Evolutionary conservation across 768 basidiomycete genomes (phyloP).

Genomic region (Artomyces pyxidatus): DNA sequence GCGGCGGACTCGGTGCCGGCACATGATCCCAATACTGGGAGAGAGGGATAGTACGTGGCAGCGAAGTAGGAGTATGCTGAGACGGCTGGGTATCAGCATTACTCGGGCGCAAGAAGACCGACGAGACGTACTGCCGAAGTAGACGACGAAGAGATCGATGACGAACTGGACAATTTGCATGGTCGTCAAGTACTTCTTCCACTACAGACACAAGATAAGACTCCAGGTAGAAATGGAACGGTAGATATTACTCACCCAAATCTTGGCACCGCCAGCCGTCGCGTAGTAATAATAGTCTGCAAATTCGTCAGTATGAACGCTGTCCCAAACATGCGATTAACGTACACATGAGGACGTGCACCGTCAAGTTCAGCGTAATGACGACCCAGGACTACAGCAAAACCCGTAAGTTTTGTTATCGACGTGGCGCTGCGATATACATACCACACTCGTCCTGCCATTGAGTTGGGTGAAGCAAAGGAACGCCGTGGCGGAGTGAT

Average conservation of each 20-base stretch:
- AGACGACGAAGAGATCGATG: constrained; percentile 83
- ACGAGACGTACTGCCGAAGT: constrained; percentile 80
- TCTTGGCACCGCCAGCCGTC: constrained; percentile 91
- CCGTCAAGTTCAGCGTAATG: constrained; percentile 81
- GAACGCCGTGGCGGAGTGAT: constrained; percentile 95
- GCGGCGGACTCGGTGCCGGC: constrained; percentile 87
- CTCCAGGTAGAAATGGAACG: neutral
- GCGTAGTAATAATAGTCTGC: constrained; percentile 99
- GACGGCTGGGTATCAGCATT: neutral
- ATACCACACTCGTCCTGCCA: constrained; percentile 86
- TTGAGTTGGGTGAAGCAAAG: constrained; percentile 93
- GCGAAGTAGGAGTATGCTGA: constrained; percentile 79
- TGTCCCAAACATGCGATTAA: constrained; percentile 11
- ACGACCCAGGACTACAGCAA: constrained; percentile 86
- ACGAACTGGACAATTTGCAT: constrained; percentile 98
- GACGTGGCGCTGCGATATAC: too few relatives aligned
- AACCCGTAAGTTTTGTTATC: neutral
- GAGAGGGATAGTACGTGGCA: constrained; percentile 39
- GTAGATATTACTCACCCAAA: constrained; percentile 64
- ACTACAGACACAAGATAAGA: constrained; percentile 40
- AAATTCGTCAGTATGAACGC: constrained; percentile 1
- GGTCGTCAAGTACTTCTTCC: constrained; percentile 96
- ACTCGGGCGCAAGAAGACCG: neutral
- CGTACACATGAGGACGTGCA: constrained; percentile 98
- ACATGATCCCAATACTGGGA: constrained; percentile 78